A percentile compares a stretch with the other conserved stretches of the same genome.
These are phyloP conservation scores for Aspergillus sp. DNA, from an alignment of 2,329 filamentous ascomycete genomes.

Conservation along the genomic window DNA sequence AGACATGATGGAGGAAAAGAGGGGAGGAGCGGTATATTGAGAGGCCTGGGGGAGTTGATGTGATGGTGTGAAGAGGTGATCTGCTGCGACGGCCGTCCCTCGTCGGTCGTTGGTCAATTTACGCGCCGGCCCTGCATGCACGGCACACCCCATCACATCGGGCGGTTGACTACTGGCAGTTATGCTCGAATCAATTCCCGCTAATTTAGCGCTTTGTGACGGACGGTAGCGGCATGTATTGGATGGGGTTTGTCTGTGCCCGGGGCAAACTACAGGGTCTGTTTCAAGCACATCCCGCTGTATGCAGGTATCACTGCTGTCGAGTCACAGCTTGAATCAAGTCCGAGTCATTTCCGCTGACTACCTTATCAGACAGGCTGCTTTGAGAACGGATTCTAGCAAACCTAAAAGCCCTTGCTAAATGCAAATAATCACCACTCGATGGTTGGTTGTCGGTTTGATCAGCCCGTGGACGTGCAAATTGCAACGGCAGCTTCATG, in stretches of 20 bases:
- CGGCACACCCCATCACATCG: slow-evolving; percentile 2
- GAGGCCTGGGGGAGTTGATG: slow-evolving; percentile 24
- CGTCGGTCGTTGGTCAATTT: slow-evolving; percentile 30
- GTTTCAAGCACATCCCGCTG: too few relatives aligned
- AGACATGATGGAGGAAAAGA: slow-evolving; percentile 24
- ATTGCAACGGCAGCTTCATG: too few relatives aligned
- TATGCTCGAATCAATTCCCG: not conserved
- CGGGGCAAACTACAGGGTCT: not conserved
- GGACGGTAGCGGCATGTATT: not conserved
- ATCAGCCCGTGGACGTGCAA: too few relatives aligned
- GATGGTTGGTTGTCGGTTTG: too few relatives aligned
- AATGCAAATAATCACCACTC: too few relatives aligned
- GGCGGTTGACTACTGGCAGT: slow-evolving; percentile 6
- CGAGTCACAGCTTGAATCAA: too few relatives aligned
- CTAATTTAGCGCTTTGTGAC: not conserved
- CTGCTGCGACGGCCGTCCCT: not conserved
- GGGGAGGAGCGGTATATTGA: slow-evolving; percentile 22
- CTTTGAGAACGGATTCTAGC: too few relatives aligned
- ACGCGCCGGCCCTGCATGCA: slow-evolving; percentile 31
- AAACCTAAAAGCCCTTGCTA: too few relatives aligned
- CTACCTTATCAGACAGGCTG: too few relatives aligned
- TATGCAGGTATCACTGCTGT: too few relatives aligned
- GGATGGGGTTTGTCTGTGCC: not conserved
- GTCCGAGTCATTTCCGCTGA: too few relatives aligned
- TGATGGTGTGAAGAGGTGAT: slow-evolving; percentile 29